These are phyloP conservation scores for Echium plantagineum DNA, from an alignment of 257 asterid species.

Conservation along the genomic window DNA sequence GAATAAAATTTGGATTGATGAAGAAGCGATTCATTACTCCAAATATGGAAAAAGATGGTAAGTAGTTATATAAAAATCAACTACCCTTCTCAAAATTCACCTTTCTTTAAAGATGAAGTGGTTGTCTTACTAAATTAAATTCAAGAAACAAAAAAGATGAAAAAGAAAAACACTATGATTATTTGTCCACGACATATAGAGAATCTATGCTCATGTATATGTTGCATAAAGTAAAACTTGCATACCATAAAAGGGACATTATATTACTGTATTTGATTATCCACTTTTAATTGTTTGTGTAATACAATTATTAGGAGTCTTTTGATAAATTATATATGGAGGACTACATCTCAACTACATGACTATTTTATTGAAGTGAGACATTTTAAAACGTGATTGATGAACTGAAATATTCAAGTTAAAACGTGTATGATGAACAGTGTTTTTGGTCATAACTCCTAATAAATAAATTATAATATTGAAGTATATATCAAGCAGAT, in stretches of 20 bases:
- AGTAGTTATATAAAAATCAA: background rate
- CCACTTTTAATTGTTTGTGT: too few relatives aligned
- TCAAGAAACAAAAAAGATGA: background rate
- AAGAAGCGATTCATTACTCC: background rate
- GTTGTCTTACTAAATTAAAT: background rate
- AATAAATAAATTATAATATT: too few relatives aligned
- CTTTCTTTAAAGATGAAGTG: background rate
- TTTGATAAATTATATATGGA: too few relatives aligned
- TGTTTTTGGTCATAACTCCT: too few relatives aligned
- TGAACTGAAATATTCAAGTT: too few relatives aligned
- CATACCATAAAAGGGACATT: background rate
- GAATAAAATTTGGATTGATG: background rate
- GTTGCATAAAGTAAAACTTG: conserved; percentile 1
- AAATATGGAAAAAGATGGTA: background rate
- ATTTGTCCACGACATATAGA: background rate
- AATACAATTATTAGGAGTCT: too few relatives aligned
- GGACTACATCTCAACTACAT: too few relatives aligned
- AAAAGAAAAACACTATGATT: background rate
- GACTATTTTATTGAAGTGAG: too few relatives aligned
- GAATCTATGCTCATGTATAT: background rate
- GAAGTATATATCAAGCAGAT: too few relatives aligned
- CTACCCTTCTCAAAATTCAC: background rate
- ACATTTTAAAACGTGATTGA: too few relatives aligned
- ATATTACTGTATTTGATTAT: background rate
- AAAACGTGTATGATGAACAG: too few relatives aligned